A percentile compares a stretch with the other conserved stretches of the same genome.
Evolutionary conservation across 208 protist species (phyloP).

Genomic region (Spongospora subterranea): DNA sequence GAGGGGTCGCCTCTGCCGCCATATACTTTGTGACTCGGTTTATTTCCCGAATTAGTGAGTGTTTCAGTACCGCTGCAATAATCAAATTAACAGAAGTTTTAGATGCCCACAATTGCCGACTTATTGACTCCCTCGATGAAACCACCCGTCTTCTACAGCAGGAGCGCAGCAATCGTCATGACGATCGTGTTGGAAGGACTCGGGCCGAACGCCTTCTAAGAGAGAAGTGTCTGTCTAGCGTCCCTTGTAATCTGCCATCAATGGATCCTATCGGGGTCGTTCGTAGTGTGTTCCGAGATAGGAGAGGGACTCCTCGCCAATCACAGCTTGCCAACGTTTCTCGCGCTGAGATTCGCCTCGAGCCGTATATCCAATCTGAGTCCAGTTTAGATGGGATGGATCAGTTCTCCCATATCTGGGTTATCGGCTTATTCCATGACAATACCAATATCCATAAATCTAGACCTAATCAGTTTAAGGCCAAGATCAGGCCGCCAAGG

Average conservation of each 20-base stretch:
- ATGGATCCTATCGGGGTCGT: conserved; percentile 46
- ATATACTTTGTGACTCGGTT: too few relatives aligned
- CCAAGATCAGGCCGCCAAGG: conserved; percentile 24
- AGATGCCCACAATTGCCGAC: too few relatives aligned
- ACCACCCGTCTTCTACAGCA: conserved; percentile 3
- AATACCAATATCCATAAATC: background rate
- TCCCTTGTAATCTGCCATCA: background rate
- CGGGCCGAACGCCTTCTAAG: background rate
- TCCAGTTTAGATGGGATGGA: background rate
- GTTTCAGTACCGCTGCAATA: too few relatives aligned
- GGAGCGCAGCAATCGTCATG: conserved; percentile 11
- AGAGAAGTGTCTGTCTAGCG: background rate
- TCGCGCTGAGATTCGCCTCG: background rate
- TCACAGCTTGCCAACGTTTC: background rate
- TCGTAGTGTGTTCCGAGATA: conserved; percentile 11
- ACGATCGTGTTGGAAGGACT: conserved; percentile 24
- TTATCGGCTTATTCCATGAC: conserved; percentile 31
- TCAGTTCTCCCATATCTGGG: conserved; percentile 37
- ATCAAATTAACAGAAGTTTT: too few relatives aligned
- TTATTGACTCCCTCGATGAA: too few relatives aligned
- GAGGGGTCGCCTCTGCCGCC: too few relatives aligned
- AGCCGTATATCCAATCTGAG: background rate
- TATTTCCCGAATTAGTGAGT: too few relatives aligned
- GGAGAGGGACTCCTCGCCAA: conserved; percentile 24
- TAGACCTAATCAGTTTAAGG: background rate